A percentile compares a stretch with the other conserved stretches of the same genome.
These are phyloP conservation scores for Mycena pura DNA, from an alignment of 768 basidiomycete species.

Conservation along the genomic window DNA sequence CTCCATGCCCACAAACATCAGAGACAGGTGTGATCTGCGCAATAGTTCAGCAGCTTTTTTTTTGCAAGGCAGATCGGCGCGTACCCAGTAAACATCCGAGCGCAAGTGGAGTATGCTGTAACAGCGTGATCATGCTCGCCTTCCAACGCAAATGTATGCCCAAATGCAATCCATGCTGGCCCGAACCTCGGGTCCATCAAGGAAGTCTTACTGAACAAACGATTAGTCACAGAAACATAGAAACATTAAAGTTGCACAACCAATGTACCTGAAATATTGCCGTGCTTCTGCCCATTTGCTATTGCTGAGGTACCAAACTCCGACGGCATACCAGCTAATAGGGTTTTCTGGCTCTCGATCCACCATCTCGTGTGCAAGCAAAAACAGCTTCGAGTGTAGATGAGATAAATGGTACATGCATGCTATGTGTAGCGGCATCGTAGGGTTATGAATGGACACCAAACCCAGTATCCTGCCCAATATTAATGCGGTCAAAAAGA, in stretches of 20 bases:
- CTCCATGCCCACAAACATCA: conserved; percentile 98
- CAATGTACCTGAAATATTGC: conserved; percentile 89
- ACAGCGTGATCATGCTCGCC: conserved; percentile 99
- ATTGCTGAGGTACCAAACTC: conserved; percentile 91
- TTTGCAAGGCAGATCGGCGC: conserved; percentile 27
- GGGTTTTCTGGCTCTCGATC: conserved; percentile 93
- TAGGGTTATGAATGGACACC: conserved; percentile 85
- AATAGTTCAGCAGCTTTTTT: not conserved
- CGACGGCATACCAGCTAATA: conserved; percentile 98
- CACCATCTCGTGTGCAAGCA: conserved; percentile 95
- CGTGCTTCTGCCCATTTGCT: conserved; percentile 90
- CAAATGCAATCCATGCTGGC: conserved; percentile 97
- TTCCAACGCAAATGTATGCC: conserved; percentile 95
- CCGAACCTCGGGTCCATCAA: conserved; percentile 96
- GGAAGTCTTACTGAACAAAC: conserved; percentile 79
- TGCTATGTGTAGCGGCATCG: conserved; percentile 93
- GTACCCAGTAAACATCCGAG: conserved; percentile 93
- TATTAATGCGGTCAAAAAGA: not conserved
- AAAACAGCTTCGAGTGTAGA: conserved; percentile 91
- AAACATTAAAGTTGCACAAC: not conserved
- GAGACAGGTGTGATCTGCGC: conserved; percentile 88
- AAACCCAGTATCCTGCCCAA: conserved; percentile 77
- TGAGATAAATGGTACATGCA: conserved; percentile 97
- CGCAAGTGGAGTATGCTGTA: conserved; percentile 96
- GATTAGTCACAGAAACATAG: conserved; percentile 14